A percentile compares a stretch with the other conserved stretches of the same genome.
Conservation (phyloP, 106 monocot genomes). For the Amphibolis antarctica region DNA sequence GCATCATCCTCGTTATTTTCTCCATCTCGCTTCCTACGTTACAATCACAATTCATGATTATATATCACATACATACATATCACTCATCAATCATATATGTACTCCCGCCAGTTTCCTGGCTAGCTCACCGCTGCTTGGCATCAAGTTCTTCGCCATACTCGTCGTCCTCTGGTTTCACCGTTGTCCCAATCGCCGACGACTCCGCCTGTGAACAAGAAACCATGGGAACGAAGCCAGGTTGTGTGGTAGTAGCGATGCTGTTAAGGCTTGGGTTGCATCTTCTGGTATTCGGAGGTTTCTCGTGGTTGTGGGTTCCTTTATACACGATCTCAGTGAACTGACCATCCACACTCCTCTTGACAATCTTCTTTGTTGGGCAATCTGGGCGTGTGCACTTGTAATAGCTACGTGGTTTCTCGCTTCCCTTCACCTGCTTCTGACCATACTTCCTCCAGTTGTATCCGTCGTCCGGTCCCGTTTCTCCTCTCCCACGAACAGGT, state of each 20-base stretch:
- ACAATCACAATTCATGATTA: too few relatives aligned
- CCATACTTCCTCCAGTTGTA: constrained; percentile 44
- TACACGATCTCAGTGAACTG: constrained; percentile 17
- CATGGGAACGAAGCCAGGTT: constrained; percentile 11
- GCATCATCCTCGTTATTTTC: constrained; percentile 25
- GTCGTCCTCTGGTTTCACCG: constrained; percentile 50
- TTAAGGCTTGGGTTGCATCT: constrained; percentile 4
- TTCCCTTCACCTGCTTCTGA: constrained; percentile 27
- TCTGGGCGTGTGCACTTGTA: constrained; percentile 22
- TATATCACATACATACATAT: too few relatives aligned
- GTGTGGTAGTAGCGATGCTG: constrained; percentile 3
- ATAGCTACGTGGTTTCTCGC: constrained; percentile 27
- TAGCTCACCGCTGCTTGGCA: constrained; percentile 42
- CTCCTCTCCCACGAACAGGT: background rate
- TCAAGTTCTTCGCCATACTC: constrained; percentile 41
- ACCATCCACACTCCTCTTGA: constrained; percentile 14
- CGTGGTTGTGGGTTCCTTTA: constrained; percentile 20
- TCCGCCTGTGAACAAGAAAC: background rate
- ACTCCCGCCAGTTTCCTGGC: background rate
- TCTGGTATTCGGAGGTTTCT: constrained; percentile 45
- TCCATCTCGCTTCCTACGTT: constrained; percentile 36
- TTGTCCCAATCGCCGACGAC: constrained; percentile 24
- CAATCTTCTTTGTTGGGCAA: constrained; percentile 25
- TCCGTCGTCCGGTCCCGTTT: constrained; percentile 30
- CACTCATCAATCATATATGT: background rate